These are phyloP conservation scores for Geranium brycei DNA, from an alignment of 345 rosid species.

Conservation along the genomic window DNA sequence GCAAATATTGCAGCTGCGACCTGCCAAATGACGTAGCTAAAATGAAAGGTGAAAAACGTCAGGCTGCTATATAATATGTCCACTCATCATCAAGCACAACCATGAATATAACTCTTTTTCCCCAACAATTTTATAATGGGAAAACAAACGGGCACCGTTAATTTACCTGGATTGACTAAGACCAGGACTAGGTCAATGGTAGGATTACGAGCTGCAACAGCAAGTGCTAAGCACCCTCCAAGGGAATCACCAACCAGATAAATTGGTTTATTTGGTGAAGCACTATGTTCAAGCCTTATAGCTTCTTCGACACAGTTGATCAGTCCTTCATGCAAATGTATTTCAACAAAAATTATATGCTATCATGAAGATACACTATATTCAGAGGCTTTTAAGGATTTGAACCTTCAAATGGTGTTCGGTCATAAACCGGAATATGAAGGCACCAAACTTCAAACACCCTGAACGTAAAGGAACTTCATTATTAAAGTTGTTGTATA, in stretches of 20 bases:
- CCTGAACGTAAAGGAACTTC: conserved; percentile 29
- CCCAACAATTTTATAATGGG: background rate
- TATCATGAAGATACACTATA: background rate
- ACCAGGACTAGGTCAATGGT: conserved; percentile 48
- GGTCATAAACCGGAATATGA: conserved; percentile 65
- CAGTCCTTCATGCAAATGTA: conserved; percentile 31
- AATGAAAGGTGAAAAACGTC: conserved; percentile 8
- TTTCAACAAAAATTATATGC: background rate
- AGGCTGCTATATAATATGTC: background rate
- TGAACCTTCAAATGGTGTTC: conserved; percentile 65
- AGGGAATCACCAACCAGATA: conserved; percentile 77
- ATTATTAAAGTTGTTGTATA: conserved; percentile 2
- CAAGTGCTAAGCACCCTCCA: conserved; percentile 88
- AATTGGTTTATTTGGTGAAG: conserved; percentile 58
- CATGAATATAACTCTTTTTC: background rate
- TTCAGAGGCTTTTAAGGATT: conserved; percentile 3
- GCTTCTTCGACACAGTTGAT: conserved; percentile 51
- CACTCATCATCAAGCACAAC: background rate
- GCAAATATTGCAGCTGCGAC: conserved; percentile 61
- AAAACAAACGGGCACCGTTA: conserved; percentile 5
- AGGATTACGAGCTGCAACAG: conserved; percentile 69
- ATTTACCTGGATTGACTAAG: conserved; percentile 61
- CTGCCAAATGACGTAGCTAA: conserved; percentile 70
- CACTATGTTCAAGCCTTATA: conserved; percentile 36
- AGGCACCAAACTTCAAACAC: conserved; percentile 72